Base-by-base conservation (phyloP, 495 filamentous ascomycete genomes). In the Penicillium pancosmium region DNA sequence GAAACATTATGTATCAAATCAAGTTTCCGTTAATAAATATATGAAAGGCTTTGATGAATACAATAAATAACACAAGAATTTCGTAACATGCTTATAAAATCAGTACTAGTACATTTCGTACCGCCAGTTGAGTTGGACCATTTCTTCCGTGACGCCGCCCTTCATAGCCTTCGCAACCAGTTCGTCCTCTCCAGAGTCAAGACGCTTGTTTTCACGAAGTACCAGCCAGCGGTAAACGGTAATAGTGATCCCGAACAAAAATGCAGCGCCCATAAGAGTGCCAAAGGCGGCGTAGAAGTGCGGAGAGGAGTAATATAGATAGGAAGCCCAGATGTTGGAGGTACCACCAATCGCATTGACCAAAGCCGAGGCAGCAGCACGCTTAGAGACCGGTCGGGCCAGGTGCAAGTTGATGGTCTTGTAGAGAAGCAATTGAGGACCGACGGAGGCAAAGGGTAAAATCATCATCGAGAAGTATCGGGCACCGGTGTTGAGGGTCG, bases 41-140 rank as follows among this genome's bases (percentile, higher is more conserved):
- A 1, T 19, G 7, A n/a, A 8, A 16, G 3, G 41, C 41, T 18
- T n/a, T 16, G 41, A 16, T 44, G 6, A 44, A 19, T 44, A 16
- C 41, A 44, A 2, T 44, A 19, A 9, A 44, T 7, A 44, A 19
- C 16, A 44, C 16, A 9, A 7, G 16, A 7, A 44, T 10, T 44
- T 44, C 36, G 41, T 19, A 16, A n/a, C 8, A 16, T 19, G 41
- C 41, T 13, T 44, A 19, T 9, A 54, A n/a, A 10, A 43, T 40
- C 12, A 41, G n/a, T n/a, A 53, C 49, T n/a, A 78, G 54, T 71
- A 76, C 69, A 74, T 74, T 55, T 76, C 73, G 57, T 78, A 78
- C n/a, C 73, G 65, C 75, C 73, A 78, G 19, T 59, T 56, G 5
- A 78, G 52, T 16, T 67, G 64, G n/a, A 78, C 63, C 73, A 74